A percentile compares a stretch with the other conserved stretches of the same genome.
phyloP scores from a whole-genome alignment of 164 flowering plant species.

The Santalum album region DNA sequence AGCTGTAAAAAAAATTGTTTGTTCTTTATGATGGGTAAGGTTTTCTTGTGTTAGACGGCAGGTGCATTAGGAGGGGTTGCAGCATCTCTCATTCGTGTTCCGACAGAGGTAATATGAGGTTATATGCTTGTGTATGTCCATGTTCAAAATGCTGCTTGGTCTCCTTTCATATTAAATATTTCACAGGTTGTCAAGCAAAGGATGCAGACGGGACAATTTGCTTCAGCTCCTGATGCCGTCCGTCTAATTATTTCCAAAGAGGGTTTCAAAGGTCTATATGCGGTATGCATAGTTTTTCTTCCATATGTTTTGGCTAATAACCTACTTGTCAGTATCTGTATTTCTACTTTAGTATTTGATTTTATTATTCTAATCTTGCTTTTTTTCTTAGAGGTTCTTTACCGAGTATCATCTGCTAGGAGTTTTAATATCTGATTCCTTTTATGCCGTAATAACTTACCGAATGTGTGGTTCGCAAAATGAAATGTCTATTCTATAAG shows the following conservation, averaged over 20 bases:
- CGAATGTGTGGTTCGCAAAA: too few relatives aligned
- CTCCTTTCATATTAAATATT: conserved; percentile 2
- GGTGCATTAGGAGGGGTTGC: neutral
- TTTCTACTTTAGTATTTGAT: too few relatives aligned
- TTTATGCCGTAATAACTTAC: too few relatives aligned
- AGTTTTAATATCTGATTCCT: too few relatives aligned
- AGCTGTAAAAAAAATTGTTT: neutral
- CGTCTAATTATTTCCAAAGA: neutral
- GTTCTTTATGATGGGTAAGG: neutral
- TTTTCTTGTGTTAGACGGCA: conserved; percentile 35
- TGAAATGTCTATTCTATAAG: too few relatives aligned
- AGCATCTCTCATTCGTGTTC: conserved; percentile 1
- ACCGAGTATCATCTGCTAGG: too few relatives aligned
- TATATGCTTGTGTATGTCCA: neutral
- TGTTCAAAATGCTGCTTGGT: neutral
- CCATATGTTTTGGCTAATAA: neutral
- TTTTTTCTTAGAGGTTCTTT: too few relatives aligned
- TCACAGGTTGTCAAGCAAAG: conserved; percentile 8
- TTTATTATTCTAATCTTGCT: too few relatives aligned
- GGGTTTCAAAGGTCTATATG: conserved; percentile 3
- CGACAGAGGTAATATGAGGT: neutral
- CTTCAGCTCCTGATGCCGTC: conserved; percentile 1
- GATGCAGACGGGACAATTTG: conserved; percentile 2
- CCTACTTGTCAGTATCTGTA: neutral
- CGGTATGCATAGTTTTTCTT: conserved; percentile 1